Conservation (phyloP, 2,329 filamentous ascomycete species). For the Clarireedia hainanense region DNA sequence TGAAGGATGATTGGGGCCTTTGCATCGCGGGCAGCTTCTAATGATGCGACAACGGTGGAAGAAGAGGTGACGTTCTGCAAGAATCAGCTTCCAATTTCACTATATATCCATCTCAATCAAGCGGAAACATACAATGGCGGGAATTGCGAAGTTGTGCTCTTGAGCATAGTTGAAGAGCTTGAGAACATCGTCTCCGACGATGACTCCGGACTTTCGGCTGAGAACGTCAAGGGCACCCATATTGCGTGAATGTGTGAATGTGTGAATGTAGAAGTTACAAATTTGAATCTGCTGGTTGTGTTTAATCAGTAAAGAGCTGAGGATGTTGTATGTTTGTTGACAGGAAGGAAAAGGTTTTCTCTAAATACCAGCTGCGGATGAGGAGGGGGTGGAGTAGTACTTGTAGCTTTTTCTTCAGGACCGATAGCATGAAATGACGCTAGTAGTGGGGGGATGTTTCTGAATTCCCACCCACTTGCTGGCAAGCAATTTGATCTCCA, state of each 20-base stretch:
- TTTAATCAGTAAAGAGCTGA: slow-evolving; percentile 11
- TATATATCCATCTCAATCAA: not conserved
- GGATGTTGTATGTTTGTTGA: not conserved
- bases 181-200: slow-evolving; percentile 59
- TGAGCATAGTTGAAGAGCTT: slow-evolving; percentile 83
- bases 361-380: not conserved
- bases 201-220: slow-evolving; percentile 56
- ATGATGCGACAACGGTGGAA: slow-evolving; percentile 74
- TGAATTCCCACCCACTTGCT: slow-evolving; percentile 6
- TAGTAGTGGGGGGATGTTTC: slow-evolving; percentile 16
- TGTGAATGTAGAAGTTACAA: slow-evolving; percentile 8
- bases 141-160: slow-evolving; percentile 81
- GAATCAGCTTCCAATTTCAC: slow-evolving; percentile 1
- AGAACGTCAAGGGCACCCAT: slow-evolving; percentile 47
- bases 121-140: slow-evolving; percentile 54
- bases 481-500: not conserved
- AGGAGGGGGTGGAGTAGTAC: slow-evolving; percentile 5
- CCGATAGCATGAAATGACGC: slow-evolving; percentile 16
- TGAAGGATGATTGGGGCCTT: slow-evolving; percentile 92
- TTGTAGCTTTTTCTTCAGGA: slow-evolving; percentile 9
- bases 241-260: slow-evolving; percentile 12
- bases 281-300: too few species aligned
- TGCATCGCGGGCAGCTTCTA: slow-evolving; percentile 89
- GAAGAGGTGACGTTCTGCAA: slow-evolving; percentile 81
- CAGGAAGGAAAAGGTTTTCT: slow-evolving; percentile 7